These are phyloP conservation scores for Brassica incana DNA, from an alignment of 345 rosid species.

Conservation along the genomic window DNA sequence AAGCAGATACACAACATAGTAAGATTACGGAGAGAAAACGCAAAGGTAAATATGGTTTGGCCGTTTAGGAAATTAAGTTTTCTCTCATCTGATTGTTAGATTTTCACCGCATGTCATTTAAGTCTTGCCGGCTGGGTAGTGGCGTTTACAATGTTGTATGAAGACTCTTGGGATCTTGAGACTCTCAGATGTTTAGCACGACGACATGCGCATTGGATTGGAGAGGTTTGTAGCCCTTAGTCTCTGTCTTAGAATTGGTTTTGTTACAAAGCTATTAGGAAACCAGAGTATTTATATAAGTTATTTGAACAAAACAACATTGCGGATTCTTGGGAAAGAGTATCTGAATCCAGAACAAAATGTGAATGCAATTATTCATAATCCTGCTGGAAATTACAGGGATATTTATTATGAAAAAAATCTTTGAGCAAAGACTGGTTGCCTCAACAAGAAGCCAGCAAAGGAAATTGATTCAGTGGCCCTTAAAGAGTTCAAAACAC, in stretches of 20 bases:
- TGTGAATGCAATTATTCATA: conserved; percentile 11
- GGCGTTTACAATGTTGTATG: background rate
- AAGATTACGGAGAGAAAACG: background rate
- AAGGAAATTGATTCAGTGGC: conserved; percentile 11
- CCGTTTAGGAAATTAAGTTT: background rate
- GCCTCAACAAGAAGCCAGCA: conserved; percentile 28
- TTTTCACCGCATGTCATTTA: background rate
- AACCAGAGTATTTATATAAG: background rate
- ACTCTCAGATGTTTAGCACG: too few species aligned
- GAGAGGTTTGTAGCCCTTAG: too few species aligned
- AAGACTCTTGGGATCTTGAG: background rate
- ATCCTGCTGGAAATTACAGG: conserved; percentile 29
- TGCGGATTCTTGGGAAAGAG: background rate
- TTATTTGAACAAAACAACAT: background rate
- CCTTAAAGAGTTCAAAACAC: background rate
- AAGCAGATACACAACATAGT: background rate
- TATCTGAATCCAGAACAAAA: background rate
- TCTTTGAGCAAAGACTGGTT: conserved; percentile 2
- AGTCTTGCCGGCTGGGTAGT: background rate
- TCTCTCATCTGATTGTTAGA: background rate
- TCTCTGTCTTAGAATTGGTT: too few species aligned
- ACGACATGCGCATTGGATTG: too few species aligned
- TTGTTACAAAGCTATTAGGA: background rate
- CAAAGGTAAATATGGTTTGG: too few species aligned
- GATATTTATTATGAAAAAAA: conserved; percentile 22